Evolutionary conservation across 2,329 filamentous ascomycete genomes (phyloP).

Genomic region (Tolypocladium pustulatum): DNA sequence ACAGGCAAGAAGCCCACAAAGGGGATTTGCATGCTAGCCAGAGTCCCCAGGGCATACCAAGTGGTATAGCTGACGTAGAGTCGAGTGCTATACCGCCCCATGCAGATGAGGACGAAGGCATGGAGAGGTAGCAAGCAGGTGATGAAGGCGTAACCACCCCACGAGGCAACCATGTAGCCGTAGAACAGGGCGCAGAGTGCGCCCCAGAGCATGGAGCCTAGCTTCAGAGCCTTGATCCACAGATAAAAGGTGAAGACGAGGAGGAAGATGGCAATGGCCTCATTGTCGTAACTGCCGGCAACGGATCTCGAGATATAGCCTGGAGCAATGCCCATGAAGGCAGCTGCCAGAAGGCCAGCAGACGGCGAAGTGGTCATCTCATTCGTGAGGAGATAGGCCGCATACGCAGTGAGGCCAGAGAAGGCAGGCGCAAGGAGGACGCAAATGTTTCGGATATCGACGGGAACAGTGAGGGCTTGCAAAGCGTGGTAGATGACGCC

Average conservation of each 20-base stretch:
- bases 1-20: slow-evolving; percentile 97
- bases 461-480: slow-evolving; percentile 75
- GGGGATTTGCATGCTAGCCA: slow-evolving; percentile 98
- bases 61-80: slow-evolving; percentile 96
- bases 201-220: slow-evolving; percentile 94
- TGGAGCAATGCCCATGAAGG: slow-evolving; percentile 94
- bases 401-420: slow-evolving; percentile 87
- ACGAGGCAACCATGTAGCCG: slow-evolving; percentile 99
- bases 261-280: slow-evolving; percentile 97
- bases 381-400: slow-evolving; percentile 88
- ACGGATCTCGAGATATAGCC: slow-evolving; percentile 98
- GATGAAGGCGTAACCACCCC: slow-evolving; percentile 99
- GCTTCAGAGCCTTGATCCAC: slow-evolving; percentile 98
- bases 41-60: slow-evolving; percentile 91
- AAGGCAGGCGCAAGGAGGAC: slow-evolving; percentile 90
- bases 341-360: slow-evolving; percentile 84
- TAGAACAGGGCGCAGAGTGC: slow-evolving; percentile 92
- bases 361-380: slow-evolving; percentile 96
- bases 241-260: slow-evolving; percentile 97
- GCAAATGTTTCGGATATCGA: slow-evolving; percentile 98
- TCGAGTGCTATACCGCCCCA: slow-evolving; percentile 91
- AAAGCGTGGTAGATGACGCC: slow-evolving; percentile 93
- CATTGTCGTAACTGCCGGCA: slow-evolving; percentile 97
- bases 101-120: slow-evolving; percentile 85
- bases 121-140: slow-evolving; percentile 94